These are phyloP conservation scores for Aspergillus bombycis DNA, from an alignment of 2,329 filamentous ascomycete species.

Conservation along the genomic window DNA sequence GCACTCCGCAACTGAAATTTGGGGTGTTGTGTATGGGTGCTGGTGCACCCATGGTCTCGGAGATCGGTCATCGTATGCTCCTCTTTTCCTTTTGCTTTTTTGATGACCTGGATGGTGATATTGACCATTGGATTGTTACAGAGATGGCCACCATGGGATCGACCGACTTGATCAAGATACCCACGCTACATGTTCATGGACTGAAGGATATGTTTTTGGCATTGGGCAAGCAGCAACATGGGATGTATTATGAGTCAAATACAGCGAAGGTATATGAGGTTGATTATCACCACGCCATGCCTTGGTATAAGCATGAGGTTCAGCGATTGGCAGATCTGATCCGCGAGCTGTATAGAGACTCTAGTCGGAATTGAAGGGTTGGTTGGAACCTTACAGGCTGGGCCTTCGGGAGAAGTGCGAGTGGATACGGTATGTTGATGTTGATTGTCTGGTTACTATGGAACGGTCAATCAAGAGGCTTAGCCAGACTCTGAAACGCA, in stretches of 20 bases:
- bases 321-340: slow-evolving; percentile 20
- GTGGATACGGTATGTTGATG: neutral
- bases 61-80: slow-evolving; percentile 20
- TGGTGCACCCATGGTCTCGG: slow-evolving; percentile 24
- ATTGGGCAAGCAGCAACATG: slow-evolving; percentile 20
- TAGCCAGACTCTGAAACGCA: too few species aligned
- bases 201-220: slow-evolving; percentile 23
- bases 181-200: slow-evolving; percentile 27
- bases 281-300: slow-evolving; percentile 31
- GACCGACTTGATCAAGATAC: slow-evolving; percentile 12
- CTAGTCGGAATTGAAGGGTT: neutral
- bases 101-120: neutral
- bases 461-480: neutral
- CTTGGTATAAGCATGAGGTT: slow-evolving; percentile 24
- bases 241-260: slow-evolving; percentile 17
- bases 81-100: neutral
- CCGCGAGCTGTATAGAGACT: slow-evolving; percentile 15
- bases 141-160: neutral
- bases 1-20: slow-evolving; percentile 14
- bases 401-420: neutral
- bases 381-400: neutral
- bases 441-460: neutral
- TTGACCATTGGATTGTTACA: neutral
- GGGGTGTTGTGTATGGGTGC: slow-evolving; percentile 26
- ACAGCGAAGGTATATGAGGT: slow-evolving; percentile 20